phyloP scores from a whole-genome alignment of 73 alveolate genomes.

The Stentor coeruleus region DNA sequence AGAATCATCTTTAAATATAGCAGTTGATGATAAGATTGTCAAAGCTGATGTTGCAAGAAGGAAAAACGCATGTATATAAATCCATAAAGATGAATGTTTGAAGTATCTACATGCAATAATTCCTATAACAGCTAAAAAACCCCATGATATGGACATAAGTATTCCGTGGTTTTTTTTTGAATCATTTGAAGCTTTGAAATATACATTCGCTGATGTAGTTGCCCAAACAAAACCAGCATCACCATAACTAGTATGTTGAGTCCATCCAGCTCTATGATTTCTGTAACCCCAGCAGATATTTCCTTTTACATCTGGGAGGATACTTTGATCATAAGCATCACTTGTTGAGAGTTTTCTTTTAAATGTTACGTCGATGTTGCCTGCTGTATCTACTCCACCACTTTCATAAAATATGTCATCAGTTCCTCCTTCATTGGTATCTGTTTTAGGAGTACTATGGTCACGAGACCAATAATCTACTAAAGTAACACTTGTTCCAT shows the following conservation, averaged over 20 bases:
- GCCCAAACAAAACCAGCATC: no score
- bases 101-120: background rate
- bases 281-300: slow-evolving; percentile 17
- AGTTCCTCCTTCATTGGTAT: background rate
- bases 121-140: slow-evolving; percentile 8
- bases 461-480: background rate
- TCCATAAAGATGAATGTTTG: background rate
- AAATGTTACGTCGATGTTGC: background rate
- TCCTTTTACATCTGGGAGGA: background rate
- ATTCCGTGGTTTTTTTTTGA: slow-evolving; percentile 13
- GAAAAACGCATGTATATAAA: background rate
- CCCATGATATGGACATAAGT: background rate
- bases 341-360: background rate
- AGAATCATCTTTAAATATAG: background rate
- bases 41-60: background rate
- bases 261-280: no score
- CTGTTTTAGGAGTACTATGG: slow-evolving; percentile 12
- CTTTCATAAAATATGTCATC: background rate
- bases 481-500: background rate
- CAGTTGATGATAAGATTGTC: background rate
- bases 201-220: no score
- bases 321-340: background rate
- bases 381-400: background rate
- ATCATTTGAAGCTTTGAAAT: no score
- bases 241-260: no score